Conservation (phyloP, 176 grass and related monocot genomes). For the Thalia dealbata region DNA sequence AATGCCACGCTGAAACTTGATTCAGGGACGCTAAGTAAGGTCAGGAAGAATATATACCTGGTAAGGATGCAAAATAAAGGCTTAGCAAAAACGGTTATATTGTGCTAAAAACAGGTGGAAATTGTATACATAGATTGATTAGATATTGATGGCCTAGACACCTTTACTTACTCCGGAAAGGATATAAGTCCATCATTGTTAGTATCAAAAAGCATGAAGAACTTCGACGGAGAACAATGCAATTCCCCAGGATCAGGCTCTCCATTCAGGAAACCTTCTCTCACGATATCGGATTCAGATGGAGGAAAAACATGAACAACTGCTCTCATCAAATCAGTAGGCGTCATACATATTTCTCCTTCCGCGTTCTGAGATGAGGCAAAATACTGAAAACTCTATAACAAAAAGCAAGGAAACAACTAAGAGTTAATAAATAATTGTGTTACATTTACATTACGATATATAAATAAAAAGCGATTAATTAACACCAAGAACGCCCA, state of each 20-base stretch:
- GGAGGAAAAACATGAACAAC: slow-evolving; percentile 93
- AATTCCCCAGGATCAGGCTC: slow-evolving; percentile 61
- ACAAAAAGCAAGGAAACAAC: not conserved
- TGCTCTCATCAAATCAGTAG: slow-evolving; percentile 74
- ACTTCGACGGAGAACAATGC: slow-evolving; percentile 62
- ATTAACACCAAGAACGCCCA: not conserved
- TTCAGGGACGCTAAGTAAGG: slow-evolving; percentile 79
- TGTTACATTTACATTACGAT: not conserved
- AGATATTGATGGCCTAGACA: not conserved
- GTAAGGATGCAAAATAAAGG: slow-evolving; percentile 16
- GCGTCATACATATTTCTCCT: slow-evolving; percentile 70
- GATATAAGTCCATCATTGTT: slow-evolving; percentile 89
- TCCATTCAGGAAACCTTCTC: slow-evolving; percentile 64
- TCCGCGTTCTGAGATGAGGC: slow-evolving; percentile 50
- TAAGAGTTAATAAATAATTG: not conserved
- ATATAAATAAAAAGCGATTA: not conserved
- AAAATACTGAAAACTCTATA: slow-evolving; percentile 87
- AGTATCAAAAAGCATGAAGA: slow-evolving; percentile 84
- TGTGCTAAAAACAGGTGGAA: not conserved
- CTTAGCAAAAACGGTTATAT: slow-evolving; percentile 4
- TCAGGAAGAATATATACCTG: slow-evolving; percentile 97
- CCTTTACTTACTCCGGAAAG: slow-evolving; percentile 78
- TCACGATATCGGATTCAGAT: slow-evolving; percentile 58
- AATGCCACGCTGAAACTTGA: slow-evolving; percentile 73
- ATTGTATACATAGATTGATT: slow-evolving; percentile 42